Percentiles rank a stretch among this genome's conserved stretches.
Conservation (phyloP, 768 basidiomycete species). For the Leccinum ochraceum region DNA sequence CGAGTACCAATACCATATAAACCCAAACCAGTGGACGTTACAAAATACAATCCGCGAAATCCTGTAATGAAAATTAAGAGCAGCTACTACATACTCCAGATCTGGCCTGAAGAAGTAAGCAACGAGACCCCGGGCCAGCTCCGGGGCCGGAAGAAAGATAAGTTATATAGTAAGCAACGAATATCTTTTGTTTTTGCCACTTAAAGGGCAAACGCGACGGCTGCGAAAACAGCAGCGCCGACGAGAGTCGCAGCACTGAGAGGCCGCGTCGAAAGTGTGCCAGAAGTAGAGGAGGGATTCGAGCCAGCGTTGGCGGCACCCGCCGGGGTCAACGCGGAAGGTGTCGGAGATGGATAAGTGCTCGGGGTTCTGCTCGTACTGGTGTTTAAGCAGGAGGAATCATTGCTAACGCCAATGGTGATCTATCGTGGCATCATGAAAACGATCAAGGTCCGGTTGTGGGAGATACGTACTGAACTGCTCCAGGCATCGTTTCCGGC, state of each 20-base stretch:
- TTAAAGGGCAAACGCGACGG: conserved; percentile 28
- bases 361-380: not conserved
- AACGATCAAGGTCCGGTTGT: not conserved
- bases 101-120: conserved; percentile 13
- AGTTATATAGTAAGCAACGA: conserved; percentile 23
- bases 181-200: conserved; percentile 5
- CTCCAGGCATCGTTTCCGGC: conserved; percentile 68
- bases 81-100: conserved; percentile 7
- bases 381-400: conserved; percentile 39
- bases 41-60: conserved; percentile 2
- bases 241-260: conserved; percentile 26
- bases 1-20: conserved; percentile 2
- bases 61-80: conserved; percentile 9
- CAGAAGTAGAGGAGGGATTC: too few relatives aligned
- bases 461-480: conserved; percentile 44
- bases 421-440: conserved; percentile 28
- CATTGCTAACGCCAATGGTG: conserved; percentile 35
- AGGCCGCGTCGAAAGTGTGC: too few relatives aligned
- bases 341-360: conserved; percentile 12
- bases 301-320: too few relatives aligned
- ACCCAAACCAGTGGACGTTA: conserved; percentile 18
- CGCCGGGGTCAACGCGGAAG: too few relatives aligned
- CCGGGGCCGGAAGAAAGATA: not conserved
- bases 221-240: conserved; percentile 20
- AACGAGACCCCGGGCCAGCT: conserved; percentile 12